phyloP scores from a whole-genome alignment of 176 grass and related monocot species.

The Luzula sylvatica region DNA sequence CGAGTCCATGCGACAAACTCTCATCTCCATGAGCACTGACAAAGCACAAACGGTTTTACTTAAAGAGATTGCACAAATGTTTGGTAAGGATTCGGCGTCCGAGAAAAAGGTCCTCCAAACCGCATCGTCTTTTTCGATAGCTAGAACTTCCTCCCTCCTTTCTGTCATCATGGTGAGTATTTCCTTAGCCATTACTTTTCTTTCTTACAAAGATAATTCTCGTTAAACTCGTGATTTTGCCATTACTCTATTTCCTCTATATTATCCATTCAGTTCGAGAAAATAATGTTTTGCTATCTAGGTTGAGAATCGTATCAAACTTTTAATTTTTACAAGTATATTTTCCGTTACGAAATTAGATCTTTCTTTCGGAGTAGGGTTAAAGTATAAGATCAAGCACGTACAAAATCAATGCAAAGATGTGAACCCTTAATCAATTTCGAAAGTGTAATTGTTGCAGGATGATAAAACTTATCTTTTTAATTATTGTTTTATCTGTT shows the following conservation, averaged over 20 bases:
- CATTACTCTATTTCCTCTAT: not conserved
- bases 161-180: slow-evolving; percentile 25
- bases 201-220: too few relatives aligned
- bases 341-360: too few relatives aligned
- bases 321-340: too few relatives aligned
- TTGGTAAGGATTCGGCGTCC: not conserved
- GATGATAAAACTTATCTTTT: not conserved
- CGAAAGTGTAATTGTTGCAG: too few relatives aligned
- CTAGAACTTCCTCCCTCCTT: slow-evolving; percentile 20
- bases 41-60: slow-evolving; percentile 31
- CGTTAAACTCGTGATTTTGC: not conserved
- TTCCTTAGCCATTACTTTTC: not conserved
- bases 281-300: too few relatives aligned
- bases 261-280: not conserved
- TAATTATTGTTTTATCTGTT: slow-evolving; percentile 6
- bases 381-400: too few relatives aligned
- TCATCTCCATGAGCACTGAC: slow-evolving; percentile 25
- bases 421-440: too few relatives aligned
- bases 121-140: not conserved
- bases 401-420: too few relatives aligned
- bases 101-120: slow-evolving; percentile 18
- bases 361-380: too few relatives aligned
- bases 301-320: too few relatives aligned
- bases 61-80: slow-evolving; percentile 29
- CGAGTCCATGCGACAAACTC: slow-evolving; percentile 27